A percentile compares a stretch with the other conserved stretches of the same genome.
Evolutionary conservation across 345 rosid genomes (phyloP).

Genomic region (Linum lewisii): DNA sequence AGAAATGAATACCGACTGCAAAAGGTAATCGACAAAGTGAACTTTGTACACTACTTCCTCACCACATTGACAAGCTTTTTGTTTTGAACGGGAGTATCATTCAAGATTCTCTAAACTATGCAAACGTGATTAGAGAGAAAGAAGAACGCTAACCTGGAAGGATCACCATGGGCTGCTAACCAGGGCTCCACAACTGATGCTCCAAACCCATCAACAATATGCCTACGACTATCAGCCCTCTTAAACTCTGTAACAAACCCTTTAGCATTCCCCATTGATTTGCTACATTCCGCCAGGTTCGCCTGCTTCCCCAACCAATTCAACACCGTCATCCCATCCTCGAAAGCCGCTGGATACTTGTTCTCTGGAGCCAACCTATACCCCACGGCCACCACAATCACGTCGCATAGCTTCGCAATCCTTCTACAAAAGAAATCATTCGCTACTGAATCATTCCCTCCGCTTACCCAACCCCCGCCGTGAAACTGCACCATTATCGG

Average conservation of each 20-base stretch:
- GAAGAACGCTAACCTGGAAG: constrained; percentile 48
- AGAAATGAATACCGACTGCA: too few species aligned
- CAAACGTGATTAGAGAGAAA: not conserved
- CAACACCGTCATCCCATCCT: constrained; percentile 74
- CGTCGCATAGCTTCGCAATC: constrained; percentile 73
- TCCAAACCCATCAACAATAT: constrained; percentile 74
- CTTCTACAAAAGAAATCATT: constrained; percentile 76
- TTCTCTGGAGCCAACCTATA: constrained; percentile 91
- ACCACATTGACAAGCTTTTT: too few species aligned
- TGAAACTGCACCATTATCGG: constrained; percentile 87
- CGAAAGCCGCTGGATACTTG: constrained; percentile 76
- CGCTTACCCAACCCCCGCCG: constrained; percentile 96
- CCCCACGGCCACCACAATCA: constrained; percentile 82
- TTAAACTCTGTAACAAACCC: constrained; percentile 46
- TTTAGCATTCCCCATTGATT: constrained; percentile 47
- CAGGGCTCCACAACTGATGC: constrained; percentile 94
- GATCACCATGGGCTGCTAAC: constrained; percentile 93
- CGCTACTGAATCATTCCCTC: constrained; percentile 81
- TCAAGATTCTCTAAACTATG: too few species aligned
- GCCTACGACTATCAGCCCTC: constrained; percentile 49
- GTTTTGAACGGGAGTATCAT: too few species aligned
- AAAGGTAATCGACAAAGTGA: too few species aligned
- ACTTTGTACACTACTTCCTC: too few species aligned
- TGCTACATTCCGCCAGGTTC: constrained; percentile 80
- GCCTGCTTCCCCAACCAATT: constrained; percentile 92